Evolutionary conservation across 1,284 basidiomycete species (phyloP), one percentile per base, ranked within the genome.

Genomic region (Naganishia liquefaciens): DNA sequence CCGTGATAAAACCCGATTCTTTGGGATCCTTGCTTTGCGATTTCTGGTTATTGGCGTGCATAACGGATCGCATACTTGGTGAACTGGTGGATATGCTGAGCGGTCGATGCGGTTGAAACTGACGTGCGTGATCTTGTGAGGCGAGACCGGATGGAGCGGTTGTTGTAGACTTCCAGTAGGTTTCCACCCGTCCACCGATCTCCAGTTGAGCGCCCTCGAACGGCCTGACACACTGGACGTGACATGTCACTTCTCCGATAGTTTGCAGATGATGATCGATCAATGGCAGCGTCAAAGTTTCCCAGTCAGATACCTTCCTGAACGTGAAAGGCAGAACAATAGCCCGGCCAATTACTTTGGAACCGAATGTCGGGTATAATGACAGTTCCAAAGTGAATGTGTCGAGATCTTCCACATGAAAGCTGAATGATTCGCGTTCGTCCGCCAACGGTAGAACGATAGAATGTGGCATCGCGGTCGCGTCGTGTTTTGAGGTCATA

Each of bases 301-400:
- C 71, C 71, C 80, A 73, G 69, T 85, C 84, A 52, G 82, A 81
- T 21, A 86, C 81, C 61, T 84, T 80, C 49, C 80, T 75, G 73
- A 95, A 90, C 54, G 89, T 82, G 2, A 86, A 86, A 3, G 94
- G 88, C 37, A 94, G 82, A 27, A 92, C 90, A 50, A 94, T 87
- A 19, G 93, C 94, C 69, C 94, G 87, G 30, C 95, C 96, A 68
- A 99, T 92, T 40, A 94, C 91, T 79, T 93, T 95, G 37, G 92
- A 94, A n/a, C 96, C 96, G 77, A 99, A 99, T 68, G 92, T 97
- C 9, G 96, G 96, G 81, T 95, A 97, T 28, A 99, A 82, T 44
- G 95, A 97, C 75, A 98, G 91, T 76, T 98, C 92, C 70, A 99
- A 81, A 1, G 87, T 86, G 66, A 98, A 85, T 42, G 84, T 83